phyloP scores from a whole-genome alignment of 768 basidiomycete genomes.

The Gloeopeniophorella convolvens region DNA sequence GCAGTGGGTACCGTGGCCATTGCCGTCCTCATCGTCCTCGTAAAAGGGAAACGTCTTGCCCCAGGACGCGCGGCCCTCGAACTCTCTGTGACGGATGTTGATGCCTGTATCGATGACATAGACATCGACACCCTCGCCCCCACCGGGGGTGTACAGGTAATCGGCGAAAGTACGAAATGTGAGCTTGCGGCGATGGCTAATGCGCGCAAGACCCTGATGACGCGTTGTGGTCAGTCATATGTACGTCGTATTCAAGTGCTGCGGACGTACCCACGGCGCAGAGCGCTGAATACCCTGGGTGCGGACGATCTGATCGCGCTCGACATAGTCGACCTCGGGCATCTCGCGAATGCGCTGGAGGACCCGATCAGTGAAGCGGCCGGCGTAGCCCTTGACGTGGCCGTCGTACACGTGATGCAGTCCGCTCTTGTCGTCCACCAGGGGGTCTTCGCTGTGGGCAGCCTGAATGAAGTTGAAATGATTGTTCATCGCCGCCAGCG shows the following conservation, averaged over 20 bases:
- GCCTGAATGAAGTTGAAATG: constrained; percentile 72
- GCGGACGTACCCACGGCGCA: constrained; percentile 73
- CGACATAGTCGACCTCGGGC: too few relatives aligned
- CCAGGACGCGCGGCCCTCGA: too few relatives aligned
- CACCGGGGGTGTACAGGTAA: constrained; percentile 63
- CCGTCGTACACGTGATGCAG: constrained; percentile 74
- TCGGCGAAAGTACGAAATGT: constrained; percentile 73
- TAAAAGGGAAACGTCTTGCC: too few relatives aligned
- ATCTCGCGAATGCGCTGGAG: too few relatives aligned
- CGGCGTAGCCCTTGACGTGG: too few relatives aligned
- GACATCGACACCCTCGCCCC: constrained; percentile 84
- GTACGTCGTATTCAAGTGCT: not conserved
- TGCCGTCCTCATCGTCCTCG: too few relatives aligned
- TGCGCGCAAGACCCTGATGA: constrained; percentile 82
- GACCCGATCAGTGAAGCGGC: too few relatives aligned
- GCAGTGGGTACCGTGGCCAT: too few relatives aligned
- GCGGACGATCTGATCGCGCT: too few relatives aligned
- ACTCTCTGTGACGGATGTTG: too few relatives aligned
- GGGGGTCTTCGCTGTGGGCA: constrained; percentile 46
- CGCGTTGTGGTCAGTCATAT: constrained; percentile 9
- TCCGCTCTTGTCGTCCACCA: constrained; percentile 45
- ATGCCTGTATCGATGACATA: too few relatives aligned
- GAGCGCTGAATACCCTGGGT: constrained; percentile 60
- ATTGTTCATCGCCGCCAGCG: constrained; percentile 52
- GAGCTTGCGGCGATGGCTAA: constrained; percentile 78